Evolutionary conservation across 2,329 filamentous ascomycete genomes (phyloP).

Genomic region (Scleromitrula shiraiana): DNA sequence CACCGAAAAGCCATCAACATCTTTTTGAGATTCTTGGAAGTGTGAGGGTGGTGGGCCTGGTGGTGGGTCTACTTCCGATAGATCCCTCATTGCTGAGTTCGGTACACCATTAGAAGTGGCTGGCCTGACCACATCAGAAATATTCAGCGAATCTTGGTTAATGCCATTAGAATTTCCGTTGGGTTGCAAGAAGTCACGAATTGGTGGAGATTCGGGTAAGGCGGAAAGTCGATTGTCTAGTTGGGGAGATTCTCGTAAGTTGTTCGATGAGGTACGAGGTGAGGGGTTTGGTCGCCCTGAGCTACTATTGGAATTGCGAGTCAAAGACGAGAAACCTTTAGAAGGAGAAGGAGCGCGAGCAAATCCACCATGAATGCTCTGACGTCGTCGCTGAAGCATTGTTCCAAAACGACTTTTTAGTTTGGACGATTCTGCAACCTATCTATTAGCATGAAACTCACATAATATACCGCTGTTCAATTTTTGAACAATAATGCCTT

Average conservation of each 20-base stretch:
- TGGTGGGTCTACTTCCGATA: constrained; percentile 45
- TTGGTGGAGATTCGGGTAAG: constrained; percentile 47
- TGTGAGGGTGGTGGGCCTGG: constrained; percentile 39
- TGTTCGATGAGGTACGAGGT: constrained; percentile 50
- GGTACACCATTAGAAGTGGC: constrained; percentile 35
- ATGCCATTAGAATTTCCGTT: constrained; percentile 22
- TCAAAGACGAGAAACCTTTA: constrained; percentile 48
- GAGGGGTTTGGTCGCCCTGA: constrained; percentile 44
- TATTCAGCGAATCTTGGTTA: constrained; percentile 25
- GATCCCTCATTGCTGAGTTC: constrained; percentile 31
- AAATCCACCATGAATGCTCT: constrained; percentile 58
- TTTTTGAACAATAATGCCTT: not conserved
- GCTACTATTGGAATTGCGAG: constrained; percentile 53
- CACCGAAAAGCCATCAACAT: constrained; percentile 71
- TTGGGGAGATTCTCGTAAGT: constrained; percentile 43
- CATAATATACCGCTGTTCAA: not conserved
- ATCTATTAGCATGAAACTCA: not conserved
- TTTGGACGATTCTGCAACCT: constrained; percentile 41
- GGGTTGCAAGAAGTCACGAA: constrained; percentile 15
- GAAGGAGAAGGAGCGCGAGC: constrained; percentile 44
- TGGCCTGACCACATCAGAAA: not conserved
- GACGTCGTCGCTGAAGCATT: constrained; percentile 57
- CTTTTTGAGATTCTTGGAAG: constrained; percentile 42
- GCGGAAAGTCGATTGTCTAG: constrained; percentile 43
- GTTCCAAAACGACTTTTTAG: constrained; percentile 59